Base-by-base conservation (phyloP, 345 rosid genomes). In the Pelargonium nanum region DNA sequence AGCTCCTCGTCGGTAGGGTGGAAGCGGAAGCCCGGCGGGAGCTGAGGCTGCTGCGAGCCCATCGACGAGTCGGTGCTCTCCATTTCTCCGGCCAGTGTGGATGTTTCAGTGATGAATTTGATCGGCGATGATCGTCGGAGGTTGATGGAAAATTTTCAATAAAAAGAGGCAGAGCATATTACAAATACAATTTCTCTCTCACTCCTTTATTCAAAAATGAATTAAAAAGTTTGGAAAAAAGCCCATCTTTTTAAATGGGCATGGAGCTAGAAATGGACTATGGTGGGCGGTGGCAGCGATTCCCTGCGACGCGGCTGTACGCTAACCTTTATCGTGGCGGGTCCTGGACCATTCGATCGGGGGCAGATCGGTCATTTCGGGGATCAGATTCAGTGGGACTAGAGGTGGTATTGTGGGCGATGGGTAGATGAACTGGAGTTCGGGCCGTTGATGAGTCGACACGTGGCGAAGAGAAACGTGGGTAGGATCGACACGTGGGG, bases 1-100 rank as follows among this genome's bases (percentile, higher is more conserved):
- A 93, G 90, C 74, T 93, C 99, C 72, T 93, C 97, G n/a, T 93
- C 97, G 22, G 99, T 87, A 15, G 99, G 99, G 65, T 93, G 99
- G 81, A 93, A 93, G 23, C 99, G 72, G 80, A 93, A 93, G 2
- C 99, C 99, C 5, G 97, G 97, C 5, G 99, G 99, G 5, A 93
- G 89, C 53, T 81, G 87, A 0, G 91, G 97, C 68, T 87, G 88
- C 23, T 68, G 89, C 5, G 83, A 72, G 53, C 80, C 78, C 19
- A 85, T 74, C n/a, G 88, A 84, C 0, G 94, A 85, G 65, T 85
- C 88, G 22, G 90, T 77, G 67, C 96, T 81, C 78, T 87, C 97
- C 97, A 89, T 89, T 54, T 40, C 48, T 7, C 48, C 48, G 48
- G 48, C 48, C 48, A 40, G 48, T 40, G 16, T 12, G 2, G 48